phyloP scores from a whole-genome alignment of 805 yeast genomes.

The Metschnikowia noctiluminum region DNA sequence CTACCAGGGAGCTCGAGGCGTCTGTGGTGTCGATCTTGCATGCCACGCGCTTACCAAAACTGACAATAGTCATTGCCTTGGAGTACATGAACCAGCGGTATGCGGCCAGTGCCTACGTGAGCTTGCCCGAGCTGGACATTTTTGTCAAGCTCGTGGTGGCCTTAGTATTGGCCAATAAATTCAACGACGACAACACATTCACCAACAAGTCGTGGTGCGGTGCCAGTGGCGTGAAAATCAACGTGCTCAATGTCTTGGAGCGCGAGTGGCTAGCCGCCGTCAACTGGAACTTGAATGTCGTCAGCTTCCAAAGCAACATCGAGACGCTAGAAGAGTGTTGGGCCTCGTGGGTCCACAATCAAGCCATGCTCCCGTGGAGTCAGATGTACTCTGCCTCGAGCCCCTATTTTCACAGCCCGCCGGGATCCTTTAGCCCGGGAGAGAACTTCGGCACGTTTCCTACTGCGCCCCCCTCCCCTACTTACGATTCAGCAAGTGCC shows the following conservation, averaged over 20 bases:
- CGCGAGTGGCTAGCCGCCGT: slow-evolving; percentile 61
- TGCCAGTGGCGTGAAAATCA: slow-evolving; percentile 78
- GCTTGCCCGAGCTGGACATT: slow-evolving; percentile 33
- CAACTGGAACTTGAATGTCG: slow-evolving; percentile 55
- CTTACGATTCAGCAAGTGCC: too few relatives aligned
- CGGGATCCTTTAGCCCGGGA: too few relatives aligned
- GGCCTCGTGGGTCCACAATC: slow-evolving; percentile 41
- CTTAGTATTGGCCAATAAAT: slow-evolving; percentile 83
- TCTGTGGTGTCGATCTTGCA: slow-evolving; percentile 66
- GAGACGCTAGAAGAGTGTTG: slow-evolving; percentile 43
- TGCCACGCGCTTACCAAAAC: slow-evolving; percentile 84
- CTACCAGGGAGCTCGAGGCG: slow-evolving; percentile 52
- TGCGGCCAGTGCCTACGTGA: slow-evolving; percentile 22
- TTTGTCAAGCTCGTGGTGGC: slow-evolving; percentile 63
- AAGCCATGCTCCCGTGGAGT: too few relatives aligned
- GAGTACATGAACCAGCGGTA: slow-evolving; percentile 70
- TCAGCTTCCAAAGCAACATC: slow-evolving; percentile 36
- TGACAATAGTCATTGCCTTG: slow-evolving; percentile 75
- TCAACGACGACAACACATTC: slow-evolving; percentile 94
- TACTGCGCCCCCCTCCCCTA: slow-evolving; percentile 22
- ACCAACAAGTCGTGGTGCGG: slow-evolving; percentile 94
- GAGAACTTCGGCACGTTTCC: slow-evolving; percentile 5
- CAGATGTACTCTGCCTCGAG: slow-evolving; percentile 1
- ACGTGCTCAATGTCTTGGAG: slow-evolving; percentile 63
- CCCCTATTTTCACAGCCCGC: neutral